Evolutionary conservation across 306 rosid genomes (phyloP).

Genomic region (Acacia crassicarpa): DNA sequence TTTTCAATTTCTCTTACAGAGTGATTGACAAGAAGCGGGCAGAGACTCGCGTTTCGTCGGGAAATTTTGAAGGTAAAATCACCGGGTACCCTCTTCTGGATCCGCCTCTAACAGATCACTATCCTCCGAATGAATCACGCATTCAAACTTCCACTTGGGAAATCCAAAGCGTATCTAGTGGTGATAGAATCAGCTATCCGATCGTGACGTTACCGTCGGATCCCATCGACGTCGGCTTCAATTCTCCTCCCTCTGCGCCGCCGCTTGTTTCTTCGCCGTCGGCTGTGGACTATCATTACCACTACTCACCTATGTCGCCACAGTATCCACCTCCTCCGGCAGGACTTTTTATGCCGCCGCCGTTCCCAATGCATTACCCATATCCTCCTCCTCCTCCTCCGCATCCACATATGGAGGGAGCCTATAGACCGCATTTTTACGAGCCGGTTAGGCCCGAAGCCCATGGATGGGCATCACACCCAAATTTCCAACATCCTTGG

Average conservation of each 20-base stretch:
- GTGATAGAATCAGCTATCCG: slow-evolving; percentile 14
- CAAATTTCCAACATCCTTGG: not conserved
- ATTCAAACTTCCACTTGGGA: slow-evolving; percentile 27
- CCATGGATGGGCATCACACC: slow-evolving; percentile 26
- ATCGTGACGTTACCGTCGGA: slow-evolving; percentile 5
- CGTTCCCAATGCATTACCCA: slow-evolving; percentile 8
- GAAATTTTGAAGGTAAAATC: slow-evolving; percentile 33
- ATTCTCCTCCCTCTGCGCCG: not conserved
- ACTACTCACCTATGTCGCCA: not conserved
- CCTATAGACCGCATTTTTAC: not conserved
- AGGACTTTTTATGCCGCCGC: not conserved
- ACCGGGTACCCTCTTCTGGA: slow-evolving; percentile 41
- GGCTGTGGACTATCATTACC: not conserved
- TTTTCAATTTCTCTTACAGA: slow-evolving; percentile 44
- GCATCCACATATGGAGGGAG: not conserved
- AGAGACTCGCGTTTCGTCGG: not conserved
- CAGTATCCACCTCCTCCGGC: not conserved
- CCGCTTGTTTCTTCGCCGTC: slow-evolving; percentile 8
- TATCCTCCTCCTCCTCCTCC: slow-evolving; percentile 28
- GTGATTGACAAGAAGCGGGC: slow-evolving; percentile 8
- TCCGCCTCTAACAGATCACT: not conserved
- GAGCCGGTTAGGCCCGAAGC: slow-evolving; percentile 25
- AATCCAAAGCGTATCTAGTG: slow-evolving; percentile 6
- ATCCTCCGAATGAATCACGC: not conserved
- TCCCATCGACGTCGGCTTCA: not conserved